Conservation (phyloP, 208 protist species). For the Acanthamoeba triangularis region DNA sequence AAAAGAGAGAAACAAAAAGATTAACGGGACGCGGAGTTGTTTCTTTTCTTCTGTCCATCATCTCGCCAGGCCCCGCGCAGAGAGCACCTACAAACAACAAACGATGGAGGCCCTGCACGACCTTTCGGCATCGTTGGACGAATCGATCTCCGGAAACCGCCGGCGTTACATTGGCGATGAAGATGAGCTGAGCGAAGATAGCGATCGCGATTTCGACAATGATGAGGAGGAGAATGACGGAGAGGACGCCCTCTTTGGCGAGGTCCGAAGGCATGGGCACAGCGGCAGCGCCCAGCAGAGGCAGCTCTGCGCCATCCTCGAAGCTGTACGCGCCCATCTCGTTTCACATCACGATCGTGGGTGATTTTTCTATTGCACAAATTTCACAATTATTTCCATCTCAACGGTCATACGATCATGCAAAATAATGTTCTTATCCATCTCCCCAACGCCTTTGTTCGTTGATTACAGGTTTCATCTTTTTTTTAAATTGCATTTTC, state of each 20-base stretch:
- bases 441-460: no score
- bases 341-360: not conserved
- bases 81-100: no score
- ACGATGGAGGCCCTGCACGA: slow-evolving; percentile 33
- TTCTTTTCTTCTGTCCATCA: not conserved
- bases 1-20: not conserved
- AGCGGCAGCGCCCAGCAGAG: slow-evolving; percentile 5
- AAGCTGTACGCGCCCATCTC: slow-evolving; percentile 34
- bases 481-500: not conserved
- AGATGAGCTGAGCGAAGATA: slow-evolving; percentile 1
- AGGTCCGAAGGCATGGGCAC: slow-evolving; percentile 13
- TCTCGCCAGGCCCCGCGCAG: no score
- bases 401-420: no score
- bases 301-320: slow-evolving; percentile 56
- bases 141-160: not conserved
- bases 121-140: not conserved
- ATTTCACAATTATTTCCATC: not conserved
- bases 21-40: not conserved
- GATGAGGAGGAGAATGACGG: not conserved
- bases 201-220: not conserved
- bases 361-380: not conserved
- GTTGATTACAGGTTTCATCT: no score
- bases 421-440: not conserved
- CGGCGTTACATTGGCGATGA: not conserved
- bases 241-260: not conserved